A percentile compares a stretch with the other conserved stretches of the same genome.
These are phyloP conservation scores for Hordeum vulgare DNA, from an alignment of 176 grass and related monocot genomes.

Conservation along the genomic window DNA sequence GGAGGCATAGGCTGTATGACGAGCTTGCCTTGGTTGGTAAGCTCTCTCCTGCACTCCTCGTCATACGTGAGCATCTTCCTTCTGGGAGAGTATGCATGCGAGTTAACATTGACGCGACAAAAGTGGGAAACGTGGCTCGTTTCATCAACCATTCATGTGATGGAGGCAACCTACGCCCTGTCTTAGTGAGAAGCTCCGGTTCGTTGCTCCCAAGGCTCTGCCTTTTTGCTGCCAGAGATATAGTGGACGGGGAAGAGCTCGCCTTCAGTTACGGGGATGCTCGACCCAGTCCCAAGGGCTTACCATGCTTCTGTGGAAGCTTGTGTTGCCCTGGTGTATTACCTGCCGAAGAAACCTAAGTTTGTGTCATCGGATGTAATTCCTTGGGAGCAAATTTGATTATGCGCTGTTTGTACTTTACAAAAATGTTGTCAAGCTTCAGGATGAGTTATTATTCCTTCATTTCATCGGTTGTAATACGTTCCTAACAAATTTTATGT, in stretches of 20 bases:
- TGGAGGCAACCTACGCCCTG: constrained; percentile 65
- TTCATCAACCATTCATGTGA: constrained; percentile 98
- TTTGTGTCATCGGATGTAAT: not conserved
- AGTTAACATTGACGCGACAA: constrained; percentile 81
- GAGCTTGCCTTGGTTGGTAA: constrained; percentile 52
- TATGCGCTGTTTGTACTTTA: not conserved
- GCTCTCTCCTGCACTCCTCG: constrained; percentile 62
- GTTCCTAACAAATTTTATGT: not conserved
- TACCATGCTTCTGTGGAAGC: constrained; percentile 65
- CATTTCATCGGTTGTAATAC: not conserved
- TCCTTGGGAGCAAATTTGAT: not conserved
- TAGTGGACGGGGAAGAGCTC: constrained; percentile 61
- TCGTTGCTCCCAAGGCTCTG: constrained; percentile 82
- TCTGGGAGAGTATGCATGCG: constrained; percentile 76
- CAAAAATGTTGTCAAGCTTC: not conserved
- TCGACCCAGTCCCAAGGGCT: constrained; percentile 30
- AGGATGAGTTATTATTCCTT: not conserved
- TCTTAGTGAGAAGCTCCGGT: constrained; percentile 65
- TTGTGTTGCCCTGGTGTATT: constrained; percentile 50
- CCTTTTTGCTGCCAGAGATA: constrained; percentile 61
- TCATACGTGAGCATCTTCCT: constrained; percentile 82
- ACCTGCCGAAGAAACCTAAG: constrained; percentile 83
- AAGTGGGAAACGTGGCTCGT: constrained; percentile 66
- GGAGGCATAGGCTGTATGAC: constrained; percentile 56
- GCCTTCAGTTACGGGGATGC: constrained; percentile 67